These are phyloP conservation scores for Lipomyces starkeyi DNA, from an alignment of 805 yeast genomes.

Conservation along the genomic window DNA sequence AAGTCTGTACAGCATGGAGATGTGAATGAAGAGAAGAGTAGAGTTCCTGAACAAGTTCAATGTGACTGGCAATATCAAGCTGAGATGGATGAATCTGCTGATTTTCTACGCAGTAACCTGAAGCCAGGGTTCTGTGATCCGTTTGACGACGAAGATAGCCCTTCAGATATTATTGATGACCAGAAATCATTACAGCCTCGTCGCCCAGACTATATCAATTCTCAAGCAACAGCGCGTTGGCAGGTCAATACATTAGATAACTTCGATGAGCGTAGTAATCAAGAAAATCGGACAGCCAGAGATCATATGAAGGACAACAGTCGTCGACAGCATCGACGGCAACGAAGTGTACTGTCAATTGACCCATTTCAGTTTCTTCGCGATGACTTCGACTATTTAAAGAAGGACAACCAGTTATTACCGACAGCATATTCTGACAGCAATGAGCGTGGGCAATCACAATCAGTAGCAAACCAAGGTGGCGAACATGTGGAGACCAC, in stretches of 20 bases:
- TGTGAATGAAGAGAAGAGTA: neutral
- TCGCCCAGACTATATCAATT: neutral
- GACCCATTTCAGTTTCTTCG: neutral
- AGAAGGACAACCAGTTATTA: neutral
- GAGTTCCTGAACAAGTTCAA: neutral
- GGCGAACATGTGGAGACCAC: neutral
- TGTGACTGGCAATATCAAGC: neutral
- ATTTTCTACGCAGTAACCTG: neutral
- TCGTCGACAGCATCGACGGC: neutral
- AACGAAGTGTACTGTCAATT: neutral
- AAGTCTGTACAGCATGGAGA: neutral
- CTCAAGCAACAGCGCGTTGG: neutral
- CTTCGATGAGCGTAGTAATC: neutral
- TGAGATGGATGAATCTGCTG: neutral
- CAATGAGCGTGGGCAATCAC: neutral
- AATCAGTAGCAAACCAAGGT: neutral
- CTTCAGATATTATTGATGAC: neutral
- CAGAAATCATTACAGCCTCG: neutral
- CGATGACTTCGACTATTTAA: neutral
- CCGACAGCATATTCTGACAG: neutral
- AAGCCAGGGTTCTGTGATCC: slow-evolving; percentile 3
- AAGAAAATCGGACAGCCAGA: neutral
- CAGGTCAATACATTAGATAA: neutral
- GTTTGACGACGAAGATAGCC: neutral
- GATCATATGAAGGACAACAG: neutral